These are phyloP conservation scores for Candida easanensis DNA, from an alignment of 805 yeast genomes.

Conservation along the genomic window DNA sequence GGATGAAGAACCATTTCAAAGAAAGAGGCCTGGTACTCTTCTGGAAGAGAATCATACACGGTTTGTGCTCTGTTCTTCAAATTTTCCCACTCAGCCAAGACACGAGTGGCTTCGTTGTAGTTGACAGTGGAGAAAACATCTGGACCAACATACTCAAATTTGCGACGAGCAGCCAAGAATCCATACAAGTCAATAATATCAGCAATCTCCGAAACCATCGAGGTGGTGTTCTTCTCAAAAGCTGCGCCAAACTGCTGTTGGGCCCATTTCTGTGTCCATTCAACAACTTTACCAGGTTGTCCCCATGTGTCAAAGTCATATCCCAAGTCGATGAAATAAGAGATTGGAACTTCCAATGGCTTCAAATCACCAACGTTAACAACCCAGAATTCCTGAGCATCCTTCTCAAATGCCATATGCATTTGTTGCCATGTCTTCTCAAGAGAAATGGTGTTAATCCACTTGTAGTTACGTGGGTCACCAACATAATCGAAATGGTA, in stretches of 20 bases:
- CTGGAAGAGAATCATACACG: slow-evolving; percentile 7
- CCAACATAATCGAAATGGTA: slow-evolving; percentile 18
- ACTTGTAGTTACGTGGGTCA: slow-evolving; percentile 15
- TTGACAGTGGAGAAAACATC: slow-evolving; percentile 6
- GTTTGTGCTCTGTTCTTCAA: slow-evolving; percentile 9
- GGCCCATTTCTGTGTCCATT: slow-evolving; percentile 11
- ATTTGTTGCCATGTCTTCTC: slow-evolving; percentile 17
- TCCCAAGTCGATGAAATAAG: slow-evolving; percentile 13
- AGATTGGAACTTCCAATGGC: slow-evolving; percentile 14
- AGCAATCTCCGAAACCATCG: slow-evolving; percentile 6
- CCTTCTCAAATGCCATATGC: slow-evolving; percentile 12
- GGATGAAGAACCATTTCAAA: slow-evolving; percentile 13
- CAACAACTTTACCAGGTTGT: neutral
- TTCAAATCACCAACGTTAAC: slow-evolving; percentile 16
- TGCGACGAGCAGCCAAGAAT: slow-evolving; percentile 13
- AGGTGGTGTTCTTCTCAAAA: neutral
- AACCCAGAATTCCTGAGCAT: slow-evolving; percentile 14
- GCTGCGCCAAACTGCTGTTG: slow-evolving; percentile 6
- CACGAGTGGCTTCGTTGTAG: slow-evolving; percentile 11
- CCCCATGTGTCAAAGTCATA: slow-evolving; percentile 16
- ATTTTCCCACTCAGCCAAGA: slow-evolving; percentile 8
- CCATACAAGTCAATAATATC: slow-evolving; percentile 12
- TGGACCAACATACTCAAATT: slow-evolving; percentile 10
- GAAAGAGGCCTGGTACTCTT: slow-evolving; percentile 8
- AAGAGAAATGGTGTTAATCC: slow-evolving; percentile 14